Evolutionary conservation across 768 basidiomycete species (phyloP).

Genomic region (Austroboletus festivus): DNA sequence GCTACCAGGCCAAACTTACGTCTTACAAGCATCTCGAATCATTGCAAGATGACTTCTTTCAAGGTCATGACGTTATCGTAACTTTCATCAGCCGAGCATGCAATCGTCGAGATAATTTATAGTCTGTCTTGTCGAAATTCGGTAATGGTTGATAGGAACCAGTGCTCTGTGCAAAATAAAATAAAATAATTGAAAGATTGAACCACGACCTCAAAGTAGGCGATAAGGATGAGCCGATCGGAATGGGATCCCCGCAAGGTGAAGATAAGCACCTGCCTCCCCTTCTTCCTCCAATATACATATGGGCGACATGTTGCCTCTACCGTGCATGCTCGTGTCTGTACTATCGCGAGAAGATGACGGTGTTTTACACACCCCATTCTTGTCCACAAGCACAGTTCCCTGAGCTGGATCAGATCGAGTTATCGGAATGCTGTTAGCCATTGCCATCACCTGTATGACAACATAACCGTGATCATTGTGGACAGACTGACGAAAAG

Average conservation of each 20-base stretch:
- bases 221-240: conserved; percentile 13
- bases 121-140: conserved; percentile 7
- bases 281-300: conserved; percentile 7
- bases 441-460: conserved; percentile 9
- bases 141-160: conserved; percentile 20
- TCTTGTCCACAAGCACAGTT: conserved; percentile 7
- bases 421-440: conserved; percentile 5
- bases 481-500: neutral
- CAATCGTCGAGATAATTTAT: conserved; percentile 10
- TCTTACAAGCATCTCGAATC: conserved; percentile 1
- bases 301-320: conserved; percentile 7
- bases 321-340: conserved; percentile 8
- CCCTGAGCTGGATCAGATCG: conserved; percentile 4
- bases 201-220: neutral
- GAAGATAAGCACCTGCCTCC: neutral
- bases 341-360: conserved; percentile 17
- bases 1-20: conserved; percentile 14
- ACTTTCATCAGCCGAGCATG: conserved; percentile 7
- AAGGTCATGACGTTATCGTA: conserved; percentile 9
- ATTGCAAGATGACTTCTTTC: neutral
- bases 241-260: conserved; percentile 12
- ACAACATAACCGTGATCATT: conserved; percentile 31
- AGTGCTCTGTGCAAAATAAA: conserved; percentile 12
- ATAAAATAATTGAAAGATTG: conserved; percentile 2
- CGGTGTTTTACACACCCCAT: conserved; percentile 21